Evolutionary conservation across 2,329 filamentous ascomycete genomes (phyloP), one percentile per base, ranked within the genome.

Genomic region (Raffaelea ambrosiae): DNA sequence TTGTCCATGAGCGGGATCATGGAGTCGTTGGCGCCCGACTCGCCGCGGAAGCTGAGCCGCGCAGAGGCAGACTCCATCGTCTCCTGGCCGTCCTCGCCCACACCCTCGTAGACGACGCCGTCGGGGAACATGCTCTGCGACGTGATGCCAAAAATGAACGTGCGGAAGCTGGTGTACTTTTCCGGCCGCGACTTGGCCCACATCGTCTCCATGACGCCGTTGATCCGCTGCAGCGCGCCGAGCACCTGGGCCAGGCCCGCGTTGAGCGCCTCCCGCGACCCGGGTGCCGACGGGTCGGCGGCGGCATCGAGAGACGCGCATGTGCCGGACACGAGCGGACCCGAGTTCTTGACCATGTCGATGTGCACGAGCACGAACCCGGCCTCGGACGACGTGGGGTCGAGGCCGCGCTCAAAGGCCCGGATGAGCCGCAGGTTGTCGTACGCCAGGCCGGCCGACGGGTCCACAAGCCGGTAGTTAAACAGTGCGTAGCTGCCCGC

Each of bases 81-180:
- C 41, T 51, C 46, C 31, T 35, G 21, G 2, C 42, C 46, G 51
- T 66, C 65, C 51, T 84, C 80, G 54, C 83, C 83, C 51, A 91
- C 78, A 9, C 88, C 89, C 63, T 94, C 85, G 63, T 96, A 96
- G 42, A 95, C 68, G 8, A 96, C 91, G 9, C 91, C 91, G 53
- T 90, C 73, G 9, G 90, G 90, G 66, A 96, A 96, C 89, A 96
- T 95, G 59, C 81, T 84, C 67, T 96, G 90, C 43, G 80, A 85
- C 1, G 88, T 94, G 66, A 96, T 95, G 57, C 91, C 91, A 61
- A 95, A 95, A 69, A 96, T 96, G 72, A 96, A 96, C 11, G 91
- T 95, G 38, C 90, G 85, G 78, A 95, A 96, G 56, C 79, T 84
- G 50, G 86, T 88, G 69, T 96, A 96, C 55, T 88, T 80, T 18